A percentile compares a stretch with the other conserved stretches of the same genome.
Conservation (phyloP, 2,329 filamentous ascomycete genomes). For the Cladophialophora carrionii region DNA sequence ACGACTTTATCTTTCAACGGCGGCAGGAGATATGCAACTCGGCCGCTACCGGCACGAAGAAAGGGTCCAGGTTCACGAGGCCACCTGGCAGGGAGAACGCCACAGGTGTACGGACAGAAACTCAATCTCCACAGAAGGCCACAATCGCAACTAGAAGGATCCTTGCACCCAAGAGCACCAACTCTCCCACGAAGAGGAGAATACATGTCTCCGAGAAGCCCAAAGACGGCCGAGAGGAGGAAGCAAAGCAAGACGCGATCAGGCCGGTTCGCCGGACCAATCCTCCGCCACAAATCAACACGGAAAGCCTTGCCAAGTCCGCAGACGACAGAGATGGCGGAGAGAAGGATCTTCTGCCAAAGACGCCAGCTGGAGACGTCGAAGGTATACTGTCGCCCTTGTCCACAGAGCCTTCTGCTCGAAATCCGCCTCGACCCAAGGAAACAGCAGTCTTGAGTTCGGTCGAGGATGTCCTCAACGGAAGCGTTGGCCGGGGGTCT, state of each 20-base stretch:
- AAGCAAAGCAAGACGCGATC: background rate
- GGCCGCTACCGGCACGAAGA: conserved; percentile 23
- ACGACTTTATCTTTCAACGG: conserved; percentile 37
- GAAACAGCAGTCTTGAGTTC: conserved; percentile 37
- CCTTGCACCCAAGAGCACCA: conserved; percentile 38
- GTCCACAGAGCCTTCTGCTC: conserved; percentile 36
- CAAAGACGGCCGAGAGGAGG: conserved; percentile 22
- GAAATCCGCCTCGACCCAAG: conserved; percentile 20
- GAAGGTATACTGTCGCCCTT: conserved; percentile 35
- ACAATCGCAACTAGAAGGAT: conserved; percentile 29
- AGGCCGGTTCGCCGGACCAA: conserved; percentile 15
- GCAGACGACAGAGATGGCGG: conserved; percentile 6
- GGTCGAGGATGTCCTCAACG: conserved; percentile 41
- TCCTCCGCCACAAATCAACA: conserved; percentile 11
- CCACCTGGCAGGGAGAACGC: conserved; percentile 31
- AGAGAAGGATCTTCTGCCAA: conserved; percentile 28
- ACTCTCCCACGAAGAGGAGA: conserved; percentile 37
- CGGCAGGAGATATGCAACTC: conserved; percentile 25
- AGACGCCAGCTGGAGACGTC: conserved; percentile 33
- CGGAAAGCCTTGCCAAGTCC: conserved; percentile 4
- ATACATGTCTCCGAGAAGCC: conserved; percentile 28
- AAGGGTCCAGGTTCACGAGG: conserved; percentile 35
- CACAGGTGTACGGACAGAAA: conserved; percentile 7
- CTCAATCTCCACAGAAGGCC: conserved; percentile 27
- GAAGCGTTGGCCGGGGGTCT: conserved; percentile 64